phyloP scores from a whole-genome alignment of 2,329 filamentous ascomycete species.

The Penicillium janthinellum region DNA sequence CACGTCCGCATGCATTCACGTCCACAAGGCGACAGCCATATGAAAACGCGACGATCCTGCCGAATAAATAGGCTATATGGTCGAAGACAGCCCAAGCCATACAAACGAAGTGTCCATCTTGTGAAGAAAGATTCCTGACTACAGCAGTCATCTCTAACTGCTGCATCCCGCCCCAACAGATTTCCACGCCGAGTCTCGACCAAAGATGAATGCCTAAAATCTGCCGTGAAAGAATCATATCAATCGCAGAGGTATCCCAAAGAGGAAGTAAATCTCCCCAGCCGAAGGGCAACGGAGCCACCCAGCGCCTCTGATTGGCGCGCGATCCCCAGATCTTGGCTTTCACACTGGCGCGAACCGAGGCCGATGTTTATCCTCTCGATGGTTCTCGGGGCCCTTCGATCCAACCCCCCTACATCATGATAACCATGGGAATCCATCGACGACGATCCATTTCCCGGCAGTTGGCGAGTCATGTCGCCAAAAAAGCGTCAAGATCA shows the following conservation, averaged over 20 bases:
- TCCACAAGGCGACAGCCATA: background rate
- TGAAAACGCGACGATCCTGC: background rate
- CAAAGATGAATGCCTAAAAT: background rate
- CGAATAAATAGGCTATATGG: background rate
- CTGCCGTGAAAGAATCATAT: background rate
- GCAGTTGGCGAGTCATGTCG: background rate
- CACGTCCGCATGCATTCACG: background rate
- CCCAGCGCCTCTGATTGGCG: background rate
- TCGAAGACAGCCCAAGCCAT: background rate
- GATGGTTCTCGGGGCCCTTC: background rate
- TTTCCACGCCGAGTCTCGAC: background rate
- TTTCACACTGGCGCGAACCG: conserved; percentile 13
- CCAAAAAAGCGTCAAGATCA: background rate
- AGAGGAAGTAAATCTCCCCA: conserved; percentile 6
- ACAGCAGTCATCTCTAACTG: background rate
- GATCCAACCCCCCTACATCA: background rate
- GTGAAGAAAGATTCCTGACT: background rate
- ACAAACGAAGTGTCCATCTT: background rate
- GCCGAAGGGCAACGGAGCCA: background rate
- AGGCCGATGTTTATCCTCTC: background rate
- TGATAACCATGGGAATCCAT: background rate
- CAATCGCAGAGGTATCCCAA: conserved; percentile 7
- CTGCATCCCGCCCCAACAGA: background rate
- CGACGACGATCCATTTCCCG: background rate
- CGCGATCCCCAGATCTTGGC: conserved; percentile 6